Conservation (phyloP, 2,329 filamentous ascomycete species). For the Cladosporium sp. region DNA sequence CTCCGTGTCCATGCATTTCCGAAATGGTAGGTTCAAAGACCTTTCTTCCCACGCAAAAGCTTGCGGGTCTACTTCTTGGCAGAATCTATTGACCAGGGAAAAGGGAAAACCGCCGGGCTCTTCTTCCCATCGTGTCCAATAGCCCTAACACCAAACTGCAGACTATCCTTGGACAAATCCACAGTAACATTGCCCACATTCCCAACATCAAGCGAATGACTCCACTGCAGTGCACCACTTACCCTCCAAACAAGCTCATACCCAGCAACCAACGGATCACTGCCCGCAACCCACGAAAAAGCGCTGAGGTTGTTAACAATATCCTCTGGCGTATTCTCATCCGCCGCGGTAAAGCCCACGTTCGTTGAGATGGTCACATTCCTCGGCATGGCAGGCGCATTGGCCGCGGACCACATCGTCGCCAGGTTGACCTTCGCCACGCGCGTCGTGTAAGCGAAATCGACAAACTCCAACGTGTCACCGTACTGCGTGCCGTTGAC, state of each 20-base stretch:
- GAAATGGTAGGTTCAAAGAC: too few species aligned
- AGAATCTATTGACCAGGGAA: constrained; percentile 28
- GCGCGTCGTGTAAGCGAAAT: constrained; percentile 51
- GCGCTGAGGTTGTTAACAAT: constrained; percentile 43
- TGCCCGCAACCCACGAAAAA: constrained; percentile 45
- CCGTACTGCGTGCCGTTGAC: constrained; percentile 51
- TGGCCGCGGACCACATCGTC: constrained; percentile 51
- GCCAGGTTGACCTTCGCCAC: constrained; percentile 54
- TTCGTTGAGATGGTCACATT: constrained; percentile 43
- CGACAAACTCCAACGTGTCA: constrained; percentile 54
- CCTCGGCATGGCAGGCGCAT: constrained; percentile 46
- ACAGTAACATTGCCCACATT: constrained; percentile 44
- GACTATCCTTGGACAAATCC: constrained; percentile 54
- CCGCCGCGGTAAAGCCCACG: constrained; percentile 25
- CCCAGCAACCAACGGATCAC: constrained; percentile 38
- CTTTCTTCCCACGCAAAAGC: too few species aligned
- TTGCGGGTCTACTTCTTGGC: too few species aligned
- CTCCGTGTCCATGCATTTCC: too few species aligned
- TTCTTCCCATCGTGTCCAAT: constrained; percentile 49
- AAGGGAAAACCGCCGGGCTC: constrained; percentile 46
- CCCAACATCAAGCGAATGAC: constrained; percentile 40
- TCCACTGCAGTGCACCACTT: constrained; percentile 44
- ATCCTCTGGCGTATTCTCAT: constrained; percentile 20
- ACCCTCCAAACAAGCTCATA: constrained; percentile 57
- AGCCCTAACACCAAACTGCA: constrained; percentile 53